A percentile compares a stretch with the other conserved stretches of the same genome.
Conservation (phyloP, 2,329 filamentous ascomycete genomes). For the Botrytis squamosa region DNA sequence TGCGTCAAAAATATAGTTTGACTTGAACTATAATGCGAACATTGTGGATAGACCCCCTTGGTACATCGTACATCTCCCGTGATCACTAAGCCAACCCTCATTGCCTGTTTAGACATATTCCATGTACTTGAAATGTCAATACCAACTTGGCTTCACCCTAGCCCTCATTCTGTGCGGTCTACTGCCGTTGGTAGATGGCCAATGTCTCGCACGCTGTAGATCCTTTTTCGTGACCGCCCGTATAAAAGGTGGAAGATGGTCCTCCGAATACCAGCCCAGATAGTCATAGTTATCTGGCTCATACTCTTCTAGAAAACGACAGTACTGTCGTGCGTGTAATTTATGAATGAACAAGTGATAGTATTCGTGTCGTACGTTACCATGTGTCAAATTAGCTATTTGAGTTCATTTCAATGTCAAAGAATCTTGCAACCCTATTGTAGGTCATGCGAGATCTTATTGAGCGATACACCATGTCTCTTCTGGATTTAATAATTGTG, state of each 20-base stretch:
- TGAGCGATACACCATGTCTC: too few species aligned
- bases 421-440: not conserved
- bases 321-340: not conserved
- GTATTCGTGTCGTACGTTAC: not conserved
- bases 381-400: not conserved
- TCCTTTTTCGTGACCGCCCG: not conserved
- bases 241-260: not conserved
- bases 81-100: not conserved
- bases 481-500: not conserved
- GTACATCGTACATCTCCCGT: not conserved
- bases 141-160: fast-evolving
- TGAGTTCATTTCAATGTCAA: not conserved
- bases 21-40: too few species aligned
- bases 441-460: not conserved
- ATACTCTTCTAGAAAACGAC: not conserved
- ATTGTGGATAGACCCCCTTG: not conserved
- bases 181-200: not conserved
- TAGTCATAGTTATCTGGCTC: not conserved
- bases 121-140: too few species aligned
- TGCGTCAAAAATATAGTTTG: not conserved
- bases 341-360: too few species aligned
- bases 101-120: too few species aligned
- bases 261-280: not conserved
- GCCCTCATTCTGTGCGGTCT: not conserved
- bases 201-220: not conserved